Evolutionary conservation across 306 rosid genomes (phyloP).

Genomic region (Lagenaria siceraria): DNA sequence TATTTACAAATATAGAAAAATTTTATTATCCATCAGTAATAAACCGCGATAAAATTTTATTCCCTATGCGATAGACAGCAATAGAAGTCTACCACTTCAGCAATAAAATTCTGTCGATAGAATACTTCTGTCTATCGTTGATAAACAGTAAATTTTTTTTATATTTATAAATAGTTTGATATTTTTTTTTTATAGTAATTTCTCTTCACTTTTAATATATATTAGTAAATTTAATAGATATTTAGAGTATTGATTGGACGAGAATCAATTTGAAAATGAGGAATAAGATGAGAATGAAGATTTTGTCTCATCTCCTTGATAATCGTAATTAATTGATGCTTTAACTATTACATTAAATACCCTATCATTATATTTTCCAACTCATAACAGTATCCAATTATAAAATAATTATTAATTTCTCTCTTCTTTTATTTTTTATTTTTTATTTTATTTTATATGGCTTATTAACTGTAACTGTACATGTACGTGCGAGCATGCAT

Average conservation of each 20-base stretch:
- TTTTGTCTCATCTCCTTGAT: background rate
- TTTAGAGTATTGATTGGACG: background rate
- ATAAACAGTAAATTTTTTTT: too few relatives aligned
- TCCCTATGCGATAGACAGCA: too few relatives aligned
- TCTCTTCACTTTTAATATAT: too few relatives aligned
- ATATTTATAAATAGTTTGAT: too few relatives aligned
- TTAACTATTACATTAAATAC: background rate
- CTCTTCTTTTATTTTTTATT: too few relatives aligned
- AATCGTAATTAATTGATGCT: background rate
- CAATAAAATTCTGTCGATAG: too few relatives aligned
- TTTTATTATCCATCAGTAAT: too few relatives aligned
- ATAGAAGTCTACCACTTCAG: too few relatives aligned
- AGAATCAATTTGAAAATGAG: background rate
- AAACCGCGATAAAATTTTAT: too few relatives aligned
- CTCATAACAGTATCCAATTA: background rate
- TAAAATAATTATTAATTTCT: background rate
- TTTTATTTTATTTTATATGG: conserved; percentile 20
- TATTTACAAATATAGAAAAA: too few relatives aligned
- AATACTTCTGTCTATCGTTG: too few relatives aligned
- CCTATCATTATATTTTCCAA: background rate
- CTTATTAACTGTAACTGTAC: conserved; percentile 22
- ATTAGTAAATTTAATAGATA: background rate
- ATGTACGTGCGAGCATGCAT: conserved; percentile 37
- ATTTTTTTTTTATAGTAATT: too few relatives aligned
- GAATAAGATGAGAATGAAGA: background rate